Conservation (phyloP, 1,139 yeast genomes). For the Ogataea hybrid region DNA sequence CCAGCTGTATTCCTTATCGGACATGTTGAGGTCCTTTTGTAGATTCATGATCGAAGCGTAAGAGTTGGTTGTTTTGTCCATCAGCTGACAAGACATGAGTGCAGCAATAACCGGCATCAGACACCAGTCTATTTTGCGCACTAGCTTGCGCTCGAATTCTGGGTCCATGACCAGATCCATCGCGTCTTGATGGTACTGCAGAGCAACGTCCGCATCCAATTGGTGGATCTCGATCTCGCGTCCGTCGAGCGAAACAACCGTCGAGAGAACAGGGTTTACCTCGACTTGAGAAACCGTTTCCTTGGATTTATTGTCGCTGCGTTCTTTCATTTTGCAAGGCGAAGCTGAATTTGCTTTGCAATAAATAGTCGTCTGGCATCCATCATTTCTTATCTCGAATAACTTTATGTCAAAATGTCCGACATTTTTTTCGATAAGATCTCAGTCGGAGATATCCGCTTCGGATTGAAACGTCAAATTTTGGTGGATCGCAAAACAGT, state of each 20-base stretch:
- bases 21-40: conserved; percentile 43
- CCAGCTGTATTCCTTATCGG: conserved; percentile 49
- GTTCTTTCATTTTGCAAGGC: no score
- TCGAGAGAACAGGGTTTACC: no score
- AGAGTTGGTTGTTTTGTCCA: conserved; percentile 60
- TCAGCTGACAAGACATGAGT: conserved; percentile 54
- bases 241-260: neutral
- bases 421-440: no score
- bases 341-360: no score
- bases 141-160: neutral
- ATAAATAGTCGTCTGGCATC: no score
- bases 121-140: conserved; percentile 49
- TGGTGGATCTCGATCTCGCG: neutral
- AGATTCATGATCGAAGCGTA: conserved; percentile 57
- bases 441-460: no score
- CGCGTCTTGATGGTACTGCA: neutral
- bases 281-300: no score
- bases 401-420: no score
- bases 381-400: no score
- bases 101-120: conserved; percentile 53
- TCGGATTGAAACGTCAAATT: no score
- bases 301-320: no score
- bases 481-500: no score
- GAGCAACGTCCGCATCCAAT: neutral
- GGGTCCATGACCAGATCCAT: neutral